Percentiles rank a stretch among this genome's conserved stretches.
phyloP scores from a whole-genome alignment of 129 eudicot genomes.

The Pseudognaphalium luteoalbum region DNA sequence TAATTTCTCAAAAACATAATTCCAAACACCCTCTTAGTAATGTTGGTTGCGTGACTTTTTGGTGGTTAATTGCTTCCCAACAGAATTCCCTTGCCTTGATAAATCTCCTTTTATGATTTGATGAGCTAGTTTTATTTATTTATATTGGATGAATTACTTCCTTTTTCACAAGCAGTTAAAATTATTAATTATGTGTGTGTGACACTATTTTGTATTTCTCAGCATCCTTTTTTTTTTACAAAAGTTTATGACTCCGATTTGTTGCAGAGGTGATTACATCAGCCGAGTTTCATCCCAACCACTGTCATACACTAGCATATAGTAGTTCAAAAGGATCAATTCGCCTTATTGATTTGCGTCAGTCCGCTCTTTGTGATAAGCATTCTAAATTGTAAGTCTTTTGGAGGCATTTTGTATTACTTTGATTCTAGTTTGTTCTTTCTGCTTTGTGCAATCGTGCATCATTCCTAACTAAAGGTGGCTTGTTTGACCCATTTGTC shows the following conservation, averaged over 20 bases:
- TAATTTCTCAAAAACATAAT: background rate
- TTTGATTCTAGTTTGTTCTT: constrained; percentile 3
- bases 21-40: background rate
- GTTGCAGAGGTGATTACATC: constrained; percentile 94
- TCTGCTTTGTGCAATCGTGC: background rate
- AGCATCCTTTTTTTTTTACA: background rate
- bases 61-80: background rate
- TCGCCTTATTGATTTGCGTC: constrained; percentile 94
- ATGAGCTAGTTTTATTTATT: background rate
- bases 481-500: background rate
- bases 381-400: constrained; percentile 87
- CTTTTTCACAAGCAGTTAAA: background rate
- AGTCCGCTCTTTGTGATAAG: constrained; percentile 89
- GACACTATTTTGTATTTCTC: background rate
- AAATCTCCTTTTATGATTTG: background rate
- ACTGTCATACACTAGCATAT: constrained; percentile 86
- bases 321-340: constrained; percentile 98
- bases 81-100: background rate
- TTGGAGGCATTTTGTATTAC: background rate
- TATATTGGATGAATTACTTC: background rate
- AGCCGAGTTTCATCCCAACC: constrained; percentile 96
- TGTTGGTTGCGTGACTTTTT: background rate
- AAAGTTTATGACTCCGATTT: background rate
- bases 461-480: background rate
- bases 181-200: background rate